A percentile compares a stretch with the other conserved stretches of the same genome.
phyloP scores from a whole-genome alignment of 371 early-diverging fungal genomes.

The Apophysomyces elegans region DNA sequence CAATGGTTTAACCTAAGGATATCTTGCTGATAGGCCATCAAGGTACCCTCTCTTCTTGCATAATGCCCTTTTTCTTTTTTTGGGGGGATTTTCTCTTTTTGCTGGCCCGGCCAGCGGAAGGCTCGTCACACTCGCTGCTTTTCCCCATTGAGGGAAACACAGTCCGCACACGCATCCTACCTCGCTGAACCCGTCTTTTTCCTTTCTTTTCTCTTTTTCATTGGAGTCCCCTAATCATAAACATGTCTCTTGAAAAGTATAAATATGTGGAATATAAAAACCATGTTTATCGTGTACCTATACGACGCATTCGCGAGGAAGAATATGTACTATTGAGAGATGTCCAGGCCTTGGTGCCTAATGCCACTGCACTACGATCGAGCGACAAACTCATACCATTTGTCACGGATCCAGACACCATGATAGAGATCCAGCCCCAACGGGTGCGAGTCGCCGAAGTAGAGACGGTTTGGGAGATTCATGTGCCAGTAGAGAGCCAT shows the following conservation, averaged over 20 bases:
- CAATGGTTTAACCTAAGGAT: conserved; percentile 13
- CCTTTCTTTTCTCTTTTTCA: too few relatives aligned
- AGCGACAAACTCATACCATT: conserved; percentile 46
- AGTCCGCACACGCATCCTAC: too few relatives aligned
- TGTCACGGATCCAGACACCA: conserved; percentile 28
- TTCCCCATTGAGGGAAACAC: too few relatives aligned
- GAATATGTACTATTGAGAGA: conserved; percentile 41
- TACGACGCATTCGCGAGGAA: conserved; percentile 34
- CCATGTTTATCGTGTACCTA: conserved; percentile 39
- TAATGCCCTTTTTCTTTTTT: not conserved
- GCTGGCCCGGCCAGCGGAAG: too few relatives aligned
- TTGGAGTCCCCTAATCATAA: too few relatives aligned
- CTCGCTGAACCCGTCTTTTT: too few relatives aligned
- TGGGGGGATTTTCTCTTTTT: too few relatives aligned
- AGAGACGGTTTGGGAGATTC: conserved; percentile 38
- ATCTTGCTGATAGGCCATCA: not conserved
- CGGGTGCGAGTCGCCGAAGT: conserved; percentile 32
- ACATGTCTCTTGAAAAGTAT: conserved; percentile 16
- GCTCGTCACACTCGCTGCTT: too few relatives aligned
- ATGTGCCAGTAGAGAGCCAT: conserved; percentile 32
- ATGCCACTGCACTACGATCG: conserved; percentile 42
- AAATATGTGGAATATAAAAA: conserved; percentile 38
- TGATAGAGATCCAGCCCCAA: conserved; percentile 32
- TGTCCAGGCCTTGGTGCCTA: conserved; percentile 40
- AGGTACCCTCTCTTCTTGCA: conserved; percentile 1